These are phyloP conservation scores for Chromera velia DNA, from an alignment of 73 alveolate species.

Conservation along the genomic window DNA sequence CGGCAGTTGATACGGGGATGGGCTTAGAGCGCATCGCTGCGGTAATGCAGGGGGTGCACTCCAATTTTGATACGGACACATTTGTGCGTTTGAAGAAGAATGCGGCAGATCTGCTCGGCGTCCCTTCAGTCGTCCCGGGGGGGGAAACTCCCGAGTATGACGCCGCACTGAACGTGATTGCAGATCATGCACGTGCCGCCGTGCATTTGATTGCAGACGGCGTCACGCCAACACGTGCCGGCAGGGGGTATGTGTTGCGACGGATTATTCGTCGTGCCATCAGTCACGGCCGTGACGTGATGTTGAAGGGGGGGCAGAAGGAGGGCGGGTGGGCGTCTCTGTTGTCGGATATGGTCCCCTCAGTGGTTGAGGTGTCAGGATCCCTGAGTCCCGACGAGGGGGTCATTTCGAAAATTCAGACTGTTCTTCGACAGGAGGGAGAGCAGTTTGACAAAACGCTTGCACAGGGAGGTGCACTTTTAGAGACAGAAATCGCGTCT, in stretches of 20 bases:
- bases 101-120: neutral
- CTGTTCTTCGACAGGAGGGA: too few relatives aligned
- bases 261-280: neutral
- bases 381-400: too few relatives aligned
- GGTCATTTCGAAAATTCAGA: too few relatives aligned
- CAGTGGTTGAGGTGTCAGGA: too few relatives aligned
- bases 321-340: too few relatives aligned
- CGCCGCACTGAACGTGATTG: neutral
- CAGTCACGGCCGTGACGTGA: neutral
- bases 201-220: neutral
- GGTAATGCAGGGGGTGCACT: neutral
- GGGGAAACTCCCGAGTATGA: too few relatives aligned
- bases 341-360: too few relatives aligned
- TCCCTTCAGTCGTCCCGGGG: too few relatives aligned
- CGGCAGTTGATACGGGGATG: conserved; percentile 10
- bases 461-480: too few relatives aligned
- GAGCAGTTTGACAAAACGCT: too few relatives aligned
- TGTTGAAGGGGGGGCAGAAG: too few relatives aligned
- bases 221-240: neutral
- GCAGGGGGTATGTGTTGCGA: neutral
- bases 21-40: neutral
- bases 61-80: neutral
- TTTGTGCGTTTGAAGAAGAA: neutral
- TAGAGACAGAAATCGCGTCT: too few relatives aligned
- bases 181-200: neutral